These are phyloP conservation scores for Helenozyma rhizophorensis DNA, from an alignment of 805 yeast genomes.

Conservation along the genomic window DNA sequence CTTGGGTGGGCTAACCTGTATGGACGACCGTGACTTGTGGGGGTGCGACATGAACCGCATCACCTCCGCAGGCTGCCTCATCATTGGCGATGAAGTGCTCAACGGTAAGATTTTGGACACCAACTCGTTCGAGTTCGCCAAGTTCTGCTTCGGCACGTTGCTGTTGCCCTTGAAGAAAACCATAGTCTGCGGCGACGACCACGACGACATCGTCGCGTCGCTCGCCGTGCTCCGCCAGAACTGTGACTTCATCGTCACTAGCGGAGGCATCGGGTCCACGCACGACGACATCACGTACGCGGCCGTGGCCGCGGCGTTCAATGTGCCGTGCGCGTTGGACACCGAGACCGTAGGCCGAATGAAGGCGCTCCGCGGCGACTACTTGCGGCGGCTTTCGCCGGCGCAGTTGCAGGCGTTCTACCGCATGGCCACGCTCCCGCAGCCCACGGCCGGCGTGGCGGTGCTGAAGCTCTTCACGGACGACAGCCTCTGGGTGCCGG, in stretches of 20 bases:
- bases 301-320: conserved; percentile 63
- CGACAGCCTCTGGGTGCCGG: conserved; percentile 77
- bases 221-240: conserved; percentile 41
- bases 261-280: conserved; percentile 81
- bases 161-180: conserved; percentile 67
- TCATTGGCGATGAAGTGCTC: conserved; percentile 85
- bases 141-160: conserved; percentile 54
- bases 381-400: conserved; percentile 24
- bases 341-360: conserved; percentile 56
- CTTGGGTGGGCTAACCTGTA: no score
- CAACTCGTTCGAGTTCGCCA: conserved; percentile 69
- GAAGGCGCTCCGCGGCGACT: conserved; percentile 43
- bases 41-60: no score
- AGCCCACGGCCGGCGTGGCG: conserved; percentile 11
- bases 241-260: conserved; percentile 66
- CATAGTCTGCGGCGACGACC: conserved; percentile 74
- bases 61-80: conserved; percentile 46
- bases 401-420: conserved; percentile 58
- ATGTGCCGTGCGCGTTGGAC: conserved; percentile 48
- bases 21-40: no score
- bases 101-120: conserved; percentile 82
- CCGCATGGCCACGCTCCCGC: conserved; percentile 79
- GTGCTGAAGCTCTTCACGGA: conserved; percentile 41
- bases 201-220: conserved; percentile 54
- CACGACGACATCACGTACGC: conserved; percentile 88